Evolutionary conservation across 495 filamentous ascomycete genomes (phyloP), one percentile per base, ranked within the genome.

Genomic region (Aspergillus biplanus): DNA sequence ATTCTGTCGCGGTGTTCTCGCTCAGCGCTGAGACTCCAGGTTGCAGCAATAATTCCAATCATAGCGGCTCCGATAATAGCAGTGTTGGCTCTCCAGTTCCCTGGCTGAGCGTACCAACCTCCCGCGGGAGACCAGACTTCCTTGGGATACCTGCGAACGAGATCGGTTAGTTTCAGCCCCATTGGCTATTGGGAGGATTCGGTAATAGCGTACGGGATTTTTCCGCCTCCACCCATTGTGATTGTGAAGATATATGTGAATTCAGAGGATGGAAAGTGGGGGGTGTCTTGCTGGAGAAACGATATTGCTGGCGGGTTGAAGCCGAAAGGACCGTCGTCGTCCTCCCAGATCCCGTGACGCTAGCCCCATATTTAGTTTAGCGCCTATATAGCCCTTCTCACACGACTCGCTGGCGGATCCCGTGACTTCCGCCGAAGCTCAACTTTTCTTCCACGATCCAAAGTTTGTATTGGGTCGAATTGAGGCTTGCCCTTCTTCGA

Each of bases 51-150:
- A 68, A 97, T 85, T 54, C 91, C 89, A 67, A 92, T 66, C 52
- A 97, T 84, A 54, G 89, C 86, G 3, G 80, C 81, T 55, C 84
- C 82, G 80, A 92, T 87, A 60, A 97, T 81, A n/a, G 91, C 91
- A 8, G 95, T 99, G 80, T 99, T 99, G 44, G 80, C 73, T 76
- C 89, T 96, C 96, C 96, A 99, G 83, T 99, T 99, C 65, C 81
- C 80, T 9, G 95, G 95, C 74, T 92, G 94, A 34, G 89, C 79
- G 78, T 99, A 99, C 95, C 96, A 99, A 71, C 95, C 95, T 82
- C 95, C 95, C 61, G 95, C 84, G 62, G 95, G 95, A 71, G 95
- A 98, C 95, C 95, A 99, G 82, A 99, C 91, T 82, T 99, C 93
- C 83, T 97, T 97, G 72, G 95, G 95, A 78, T 97, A 97, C 72